Base-by-base conservation (phyloP, 495 filamentous ascomycete species). In the Annulohypoxylon maeteangense region DNA sequence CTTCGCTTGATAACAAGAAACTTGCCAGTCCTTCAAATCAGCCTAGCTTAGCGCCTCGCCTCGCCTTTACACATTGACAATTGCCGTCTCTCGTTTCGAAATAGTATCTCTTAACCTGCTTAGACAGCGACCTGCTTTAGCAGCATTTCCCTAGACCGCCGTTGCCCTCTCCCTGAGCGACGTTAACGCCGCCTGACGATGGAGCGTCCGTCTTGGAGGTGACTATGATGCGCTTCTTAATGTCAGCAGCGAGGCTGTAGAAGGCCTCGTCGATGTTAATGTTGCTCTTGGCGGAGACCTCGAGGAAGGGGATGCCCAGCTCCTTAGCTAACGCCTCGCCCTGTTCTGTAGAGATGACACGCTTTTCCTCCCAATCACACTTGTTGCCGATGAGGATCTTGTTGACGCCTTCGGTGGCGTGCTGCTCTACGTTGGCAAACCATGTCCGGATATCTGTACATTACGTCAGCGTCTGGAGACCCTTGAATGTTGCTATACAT, bases 361-460 rank as follows among this genome's bases (percentile, higher is more conserved):
- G 88, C 86, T 98, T 99, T 81, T 99, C 95, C 82, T 98, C 95
- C 96, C 96, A 98, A 83, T 99, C 95, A 82, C 95, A 99, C 83
- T 99, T 99, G 86, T 99, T 99, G 74, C 95, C 95, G 66, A 99
- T 97, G 54, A 99, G 90, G 75, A 99, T 98, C 85, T 98, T 99
- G 89, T 98, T 97, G 72, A 99, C 95, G 70, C 96, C 96, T 83
- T 98, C 95, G 66, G 94, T 98, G 53, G 96, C 95, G 83, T 99
- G 96, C 80, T 98, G 95, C 78, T 99, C 95, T 58, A 99, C 95
- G 84, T 99, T 98, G 71, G 93, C 94, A 80, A 99, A 99, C 95
- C 95, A 99, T 60, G 95, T 98, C 74, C 93, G 91, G 80, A 99
- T 98, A 79, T 99, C 95, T 99, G 75, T 55, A 14, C 55, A 20